phyloP scores from a whole-genome alignment of 2,329 filamentous ascomycete species.

The Ceratocystiopsis minuta region DNA sequence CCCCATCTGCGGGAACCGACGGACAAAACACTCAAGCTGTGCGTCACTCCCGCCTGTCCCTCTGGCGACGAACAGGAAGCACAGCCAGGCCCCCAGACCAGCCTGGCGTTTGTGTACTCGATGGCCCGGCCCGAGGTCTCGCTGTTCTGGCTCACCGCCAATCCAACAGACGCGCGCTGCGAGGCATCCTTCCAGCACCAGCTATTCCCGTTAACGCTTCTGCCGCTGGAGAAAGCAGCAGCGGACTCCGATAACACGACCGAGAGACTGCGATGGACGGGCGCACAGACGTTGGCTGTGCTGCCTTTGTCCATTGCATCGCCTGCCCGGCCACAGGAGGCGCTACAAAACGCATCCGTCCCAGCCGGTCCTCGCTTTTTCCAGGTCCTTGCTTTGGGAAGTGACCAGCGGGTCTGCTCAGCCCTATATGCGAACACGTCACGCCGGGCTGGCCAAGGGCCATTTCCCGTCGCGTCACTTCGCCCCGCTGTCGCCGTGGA shows the following conservation, averaged over 20 bases:
- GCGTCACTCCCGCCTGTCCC: neutral
- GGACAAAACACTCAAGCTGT: slow-evolving; percentile 22
- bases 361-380: slow-evolving; percentile 1
- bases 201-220: neutral
- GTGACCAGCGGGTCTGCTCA: slow-evolving; percentile 6
- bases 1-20: slow-evolving; percentile 24
- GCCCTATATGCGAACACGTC: slow-evolving; percentile 3
- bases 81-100: slow-evolving; percentile 4
- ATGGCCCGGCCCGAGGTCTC: slow-evolving; percentile 8
- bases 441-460: neutral
- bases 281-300: slow-evolving; percentile 5
- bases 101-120: slow-evolving; percentile 12
- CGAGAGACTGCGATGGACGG: neutral
- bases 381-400: slow-evolving; percentile 7
- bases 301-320: neutral
- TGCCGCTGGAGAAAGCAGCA: neutral
- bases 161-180: neutral
- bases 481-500: neutral
- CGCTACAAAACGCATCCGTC: neutral
- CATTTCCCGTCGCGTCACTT: neutral
- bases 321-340: too few species aligned
- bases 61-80: slow-evolving; percentile 13
- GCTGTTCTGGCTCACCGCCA: slow-evolving; percentile 13
- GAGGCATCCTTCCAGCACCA: slow-evolving; percentile 11
- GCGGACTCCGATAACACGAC: neutral